Evolutionary conservation across 441 rosid species (phyloP).

Genomic region (Euphorbia schlechtendalii): DNA sequence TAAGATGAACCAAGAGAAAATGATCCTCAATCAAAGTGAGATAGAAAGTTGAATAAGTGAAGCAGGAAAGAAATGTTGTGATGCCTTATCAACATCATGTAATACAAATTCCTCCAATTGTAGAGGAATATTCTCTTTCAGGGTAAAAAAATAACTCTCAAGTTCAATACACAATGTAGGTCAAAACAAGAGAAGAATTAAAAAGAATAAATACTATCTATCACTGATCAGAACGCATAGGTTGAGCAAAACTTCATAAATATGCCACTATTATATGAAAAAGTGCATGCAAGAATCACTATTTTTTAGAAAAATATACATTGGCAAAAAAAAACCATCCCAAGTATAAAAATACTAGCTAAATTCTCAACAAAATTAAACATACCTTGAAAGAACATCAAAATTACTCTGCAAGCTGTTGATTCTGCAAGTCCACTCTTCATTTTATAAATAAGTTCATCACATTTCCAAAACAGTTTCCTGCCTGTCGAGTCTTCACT

Average conservation of each 20-base stretch:
- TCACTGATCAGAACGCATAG: neutral
- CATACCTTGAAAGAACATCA: conserved; percentile 83
- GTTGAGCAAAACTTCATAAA: neutral
- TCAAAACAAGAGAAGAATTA: neutral
- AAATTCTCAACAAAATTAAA: neutral
- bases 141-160: neutral
- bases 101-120: neutral
- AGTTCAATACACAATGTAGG: neutral
- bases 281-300: neutral
- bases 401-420: conserved; percentile 62
- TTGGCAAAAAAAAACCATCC: neutral
- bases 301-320: no score
- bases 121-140: neutral
- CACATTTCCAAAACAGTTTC: conserved; percentile 84
- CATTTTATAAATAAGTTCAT: conserved; percentile 72
- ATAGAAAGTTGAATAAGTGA: neutral
- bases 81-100: neutral
- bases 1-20: neutral
- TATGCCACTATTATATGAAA: neutral
- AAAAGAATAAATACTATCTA: neutral
- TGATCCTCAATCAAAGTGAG: conserved; percentile 5
- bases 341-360: neutral
- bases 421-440: conserved; percentile 70
- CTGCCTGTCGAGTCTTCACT: conserved; percentile 89
- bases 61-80: neutral